These are phyloP conservation scores for Candida sakaeoensis DNA, from an alignment of 805 yeast genomes.

Conservation along the genomic window DNA sequence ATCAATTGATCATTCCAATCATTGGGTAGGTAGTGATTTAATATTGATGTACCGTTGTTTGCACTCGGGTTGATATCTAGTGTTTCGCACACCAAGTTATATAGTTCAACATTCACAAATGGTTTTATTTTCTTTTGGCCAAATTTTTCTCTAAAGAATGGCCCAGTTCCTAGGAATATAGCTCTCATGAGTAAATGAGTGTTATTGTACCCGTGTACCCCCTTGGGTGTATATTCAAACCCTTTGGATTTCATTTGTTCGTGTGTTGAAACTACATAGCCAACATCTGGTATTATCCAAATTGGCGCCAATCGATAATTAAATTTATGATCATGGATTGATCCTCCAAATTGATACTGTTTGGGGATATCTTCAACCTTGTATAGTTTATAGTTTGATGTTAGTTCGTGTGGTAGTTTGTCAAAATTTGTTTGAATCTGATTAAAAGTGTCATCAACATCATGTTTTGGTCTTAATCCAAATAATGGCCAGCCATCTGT, in stretches of 20 bases:
- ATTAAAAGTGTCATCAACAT: slow-evolving; percentile 43
- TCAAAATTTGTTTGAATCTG: slow-evolving; percentile 36
- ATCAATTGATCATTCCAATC: slow-evolving; percentile 45
- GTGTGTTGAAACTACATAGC: slow-evolving; percentile 68
- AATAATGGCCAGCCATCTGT: slow-evolving; percentile 62
- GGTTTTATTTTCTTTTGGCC: slow-evolving; percentile 47
- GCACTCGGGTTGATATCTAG: slow-evolving; percentile 46
- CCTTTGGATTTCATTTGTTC: slow-evolving; percentile 48
- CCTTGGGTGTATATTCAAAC: slow-evolving; percentile 56
- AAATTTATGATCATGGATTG: slow-evolving; percentile 30
- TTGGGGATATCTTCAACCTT: slow-evolving; percentile 50
- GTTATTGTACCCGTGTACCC: slow-evolving; percentile 84
- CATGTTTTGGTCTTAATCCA: slow-evolving; percentile 60
- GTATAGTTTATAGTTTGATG: slow-evolving; percentile 44
- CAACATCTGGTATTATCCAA: slow-evolving; percentile 81
- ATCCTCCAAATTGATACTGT: slow-evolving; percentile 55
- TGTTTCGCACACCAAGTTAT: slow-evolving; percentile 69
- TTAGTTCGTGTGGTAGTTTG: slow-evolving; percentile 14
- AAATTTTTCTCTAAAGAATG: slow-evolving; percentile 50
- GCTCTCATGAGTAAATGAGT: slow-evolving; percentile 80
- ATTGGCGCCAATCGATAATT: slow-evolving; percentile 73
- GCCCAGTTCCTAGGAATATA: slow-evolving; percentile 75
- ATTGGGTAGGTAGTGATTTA: slow-evolving; percentile 20
- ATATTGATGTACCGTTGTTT: slow-evolving; percentile 58
- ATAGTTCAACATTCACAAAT: slow-evolving; percentile 69